These are phyloP conservation scores for Calamus simplicifolius DNA, from an alignment of 176 grass and related monocot genomes.

Conservation along the genomic window DNA sequence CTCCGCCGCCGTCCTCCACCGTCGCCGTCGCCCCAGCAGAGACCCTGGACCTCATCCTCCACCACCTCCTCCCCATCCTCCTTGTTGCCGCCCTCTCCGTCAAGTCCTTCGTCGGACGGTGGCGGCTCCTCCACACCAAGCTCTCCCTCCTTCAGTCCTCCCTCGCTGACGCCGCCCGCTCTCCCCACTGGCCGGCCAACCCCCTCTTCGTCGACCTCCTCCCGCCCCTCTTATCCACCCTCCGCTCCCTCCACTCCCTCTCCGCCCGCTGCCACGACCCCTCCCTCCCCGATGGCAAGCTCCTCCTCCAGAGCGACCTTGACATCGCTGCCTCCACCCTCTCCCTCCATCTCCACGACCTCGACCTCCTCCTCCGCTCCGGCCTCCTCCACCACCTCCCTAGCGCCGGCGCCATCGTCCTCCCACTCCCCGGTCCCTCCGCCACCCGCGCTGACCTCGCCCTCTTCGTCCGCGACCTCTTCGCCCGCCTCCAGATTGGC, in stretches of 20 bases:
- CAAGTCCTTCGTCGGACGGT: conserved; percentile 49
- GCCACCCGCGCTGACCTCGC: conserved; percentile 39
- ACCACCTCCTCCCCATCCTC: conserved; percentile 43
- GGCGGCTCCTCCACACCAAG: conserved; percentile 52
- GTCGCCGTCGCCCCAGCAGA: conserved; percentile 16
- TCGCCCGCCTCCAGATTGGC: conserved; percentile 84
- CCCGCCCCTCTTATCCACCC: conserved; percentile 28
- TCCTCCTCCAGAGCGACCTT: conserved; percentile 72
- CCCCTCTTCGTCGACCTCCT: conserved; percentile 61
- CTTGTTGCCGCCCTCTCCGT: conserved; percentile 41
- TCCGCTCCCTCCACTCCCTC: conserved; percentile 45
- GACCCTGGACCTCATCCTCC: conserved; percentile 45
- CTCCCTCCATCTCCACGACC: conserved; percentile 63
- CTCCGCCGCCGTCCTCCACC: conserved; percentile 14
- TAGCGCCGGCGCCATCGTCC: conserved; percentile 52
- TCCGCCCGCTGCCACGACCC: conserved; percentile 53
- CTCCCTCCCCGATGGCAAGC: conserved; percentile 44
- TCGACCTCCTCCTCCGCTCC: conserved; percentile 16
- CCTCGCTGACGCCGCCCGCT: conserved; percentile 33
- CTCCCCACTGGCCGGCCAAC: conserved; percentile 25
- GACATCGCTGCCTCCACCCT: conserved; percentile 64
- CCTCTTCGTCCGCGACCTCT: conserved; percentile 68
- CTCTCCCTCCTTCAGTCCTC: conserved; percentile 43
- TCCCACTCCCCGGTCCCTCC: conserved; percentile 38
- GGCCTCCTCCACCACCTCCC: conserved; percentile 11